Conservation (phyloP, 176 grass and related monocot species). For the Cenchrus americanus region DNA sequence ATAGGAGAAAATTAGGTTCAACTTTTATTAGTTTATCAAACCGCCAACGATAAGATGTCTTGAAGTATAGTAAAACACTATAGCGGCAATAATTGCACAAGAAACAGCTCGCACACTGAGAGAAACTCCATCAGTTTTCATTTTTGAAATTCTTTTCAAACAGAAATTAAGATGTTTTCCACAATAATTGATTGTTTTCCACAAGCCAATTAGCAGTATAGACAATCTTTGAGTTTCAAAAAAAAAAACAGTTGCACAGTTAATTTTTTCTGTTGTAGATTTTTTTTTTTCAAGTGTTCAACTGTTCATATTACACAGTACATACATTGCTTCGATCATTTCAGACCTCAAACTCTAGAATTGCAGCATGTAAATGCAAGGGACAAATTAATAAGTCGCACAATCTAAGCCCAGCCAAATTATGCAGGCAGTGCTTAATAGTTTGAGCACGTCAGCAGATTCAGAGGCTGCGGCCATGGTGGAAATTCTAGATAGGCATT, state of each 20-base stretch:
- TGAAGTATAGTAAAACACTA: neutral
- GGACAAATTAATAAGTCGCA: neutral
- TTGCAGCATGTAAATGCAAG: neutral
- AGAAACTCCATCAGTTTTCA: neutral
- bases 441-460: neutral
- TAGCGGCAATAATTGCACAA: neutral
- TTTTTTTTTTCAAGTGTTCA: neutral
- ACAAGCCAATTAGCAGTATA: neutral
- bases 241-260: neutral
- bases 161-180: neutral
- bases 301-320: neutral
- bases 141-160: neutral
- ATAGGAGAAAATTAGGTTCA: neutral
- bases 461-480: neutral
- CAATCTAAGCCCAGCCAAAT: neutral
- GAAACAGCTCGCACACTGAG: neutral
- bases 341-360: neutral
- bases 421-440: neutral
- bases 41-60: neutral
- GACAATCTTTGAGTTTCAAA: neutral
- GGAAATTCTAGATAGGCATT: neutral
- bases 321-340: neutral
- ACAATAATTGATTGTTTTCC: neutral
- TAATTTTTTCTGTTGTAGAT: neutral
- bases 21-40: slow-evolving; percentile 1